Conservation (phyloP, 2,329 filamentous ascomycete species). For the Akanthomyces dipterigenus region DNA sequence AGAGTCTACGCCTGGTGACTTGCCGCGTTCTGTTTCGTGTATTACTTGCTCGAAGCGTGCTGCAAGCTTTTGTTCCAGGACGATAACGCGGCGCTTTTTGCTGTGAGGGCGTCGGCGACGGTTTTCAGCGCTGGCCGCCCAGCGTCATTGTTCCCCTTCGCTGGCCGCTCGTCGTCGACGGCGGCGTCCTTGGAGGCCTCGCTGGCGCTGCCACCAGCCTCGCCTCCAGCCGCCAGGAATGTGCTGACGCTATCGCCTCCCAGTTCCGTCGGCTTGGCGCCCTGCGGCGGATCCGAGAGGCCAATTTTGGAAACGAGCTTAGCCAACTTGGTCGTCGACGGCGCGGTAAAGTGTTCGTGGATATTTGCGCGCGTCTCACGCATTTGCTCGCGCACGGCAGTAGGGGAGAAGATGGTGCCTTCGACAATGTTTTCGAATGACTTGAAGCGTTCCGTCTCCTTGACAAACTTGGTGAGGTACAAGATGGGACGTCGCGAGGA, state of each 20-base stretch:
- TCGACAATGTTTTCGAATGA: slow-evolving; percentile 32
- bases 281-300: slow-evolving; percentile 6
- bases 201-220: too few species aligned
- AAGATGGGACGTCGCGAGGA: slow-evolving; percentile 35
- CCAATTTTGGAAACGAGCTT: slow-evolving; percentile 12
- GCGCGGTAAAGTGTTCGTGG: slow-evolving; percentile 10
- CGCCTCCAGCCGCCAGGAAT: background rate
- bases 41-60: background rate
- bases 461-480: slow-evolving; percentile 44
- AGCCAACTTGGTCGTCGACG: slow-evolving; percentile 17
- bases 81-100: background rate
- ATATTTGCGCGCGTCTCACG: background rate
- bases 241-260: background rate
- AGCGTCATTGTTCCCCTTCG: background rate
- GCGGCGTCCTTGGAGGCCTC: background rate
- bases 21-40: background rate
- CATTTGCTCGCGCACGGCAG: slow-evolving; percentile 11
- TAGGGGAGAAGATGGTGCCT: slow-evolving; percentile 18
- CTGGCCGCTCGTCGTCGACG: background rate
- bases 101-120: background rate
- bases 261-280: background rate
- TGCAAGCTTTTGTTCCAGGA: too few species aligned
- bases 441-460: slow-evolving; percentile 35
- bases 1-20: background rate
- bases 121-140: background rate